Percentiles rank a stretch among this genome's conserved stretches.
Evolutionary conservation across 345 rosid genomes (phyloP).

Genomic region (Pugionium cornutum): DNA sequence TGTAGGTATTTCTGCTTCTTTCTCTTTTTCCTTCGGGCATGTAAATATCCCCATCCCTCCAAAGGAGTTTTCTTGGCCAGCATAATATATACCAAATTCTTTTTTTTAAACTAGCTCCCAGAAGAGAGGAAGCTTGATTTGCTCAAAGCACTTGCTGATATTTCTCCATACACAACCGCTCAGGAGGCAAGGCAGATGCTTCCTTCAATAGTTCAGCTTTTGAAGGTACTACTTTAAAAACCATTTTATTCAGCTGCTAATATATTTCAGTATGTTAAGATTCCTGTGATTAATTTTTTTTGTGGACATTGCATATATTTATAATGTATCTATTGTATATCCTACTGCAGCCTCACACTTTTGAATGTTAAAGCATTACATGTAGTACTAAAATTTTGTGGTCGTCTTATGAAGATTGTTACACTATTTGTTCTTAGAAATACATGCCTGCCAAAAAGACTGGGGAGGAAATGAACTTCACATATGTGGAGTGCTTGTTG

Average conservation of each 20-base stretch:
- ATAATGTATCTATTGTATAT: background rate
- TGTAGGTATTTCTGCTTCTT: slow-evolving; percentile 13
- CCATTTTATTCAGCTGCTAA: background rate
- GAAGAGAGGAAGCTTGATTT: slow-evolving; percentile 96
- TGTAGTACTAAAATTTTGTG: background rate
- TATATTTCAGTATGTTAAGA: background rate
- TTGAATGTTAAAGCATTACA: slow-evolving; percentile 6
- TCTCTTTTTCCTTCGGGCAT: slow-evolving; percentile 21
- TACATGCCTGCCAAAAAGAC: slow-evolving; percentile 93
- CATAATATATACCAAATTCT: slow-evolving; percentile 8
- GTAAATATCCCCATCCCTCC: slow-evolving; percentile 3
- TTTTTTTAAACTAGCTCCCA: slow-evolving; percentile 64
- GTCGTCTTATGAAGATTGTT: slow-evolving; percentile 13
- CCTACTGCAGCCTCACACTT: background rate
- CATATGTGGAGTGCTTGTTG: slow-evolving; percentile 90
- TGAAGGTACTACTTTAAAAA: slow-evolving; percentile 57
- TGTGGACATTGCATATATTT: slow-evolving; percentile 3
- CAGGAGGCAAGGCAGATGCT: slow-evolving; percentile 95
- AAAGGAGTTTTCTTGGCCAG: slow-evolving; percentile 14
- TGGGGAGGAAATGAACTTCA: slow-evolving; percentile 94
- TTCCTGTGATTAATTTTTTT: background rate
- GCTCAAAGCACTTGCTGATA: slow-evolving; percentile 93
- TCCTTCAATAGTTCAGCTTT: slow-evolving; percentile 81
- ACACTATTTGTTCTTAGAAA: slow-evolving; percentile 51
- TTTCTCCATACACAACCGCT: slow-evolving; percentile 81